Percentiles rank a stretch among this genome's conserved stretches.
phyloP scores from a whole-genome alignment of 495 filamentous ascomycete genomes.

The Ascobolus immersus region DNA sequence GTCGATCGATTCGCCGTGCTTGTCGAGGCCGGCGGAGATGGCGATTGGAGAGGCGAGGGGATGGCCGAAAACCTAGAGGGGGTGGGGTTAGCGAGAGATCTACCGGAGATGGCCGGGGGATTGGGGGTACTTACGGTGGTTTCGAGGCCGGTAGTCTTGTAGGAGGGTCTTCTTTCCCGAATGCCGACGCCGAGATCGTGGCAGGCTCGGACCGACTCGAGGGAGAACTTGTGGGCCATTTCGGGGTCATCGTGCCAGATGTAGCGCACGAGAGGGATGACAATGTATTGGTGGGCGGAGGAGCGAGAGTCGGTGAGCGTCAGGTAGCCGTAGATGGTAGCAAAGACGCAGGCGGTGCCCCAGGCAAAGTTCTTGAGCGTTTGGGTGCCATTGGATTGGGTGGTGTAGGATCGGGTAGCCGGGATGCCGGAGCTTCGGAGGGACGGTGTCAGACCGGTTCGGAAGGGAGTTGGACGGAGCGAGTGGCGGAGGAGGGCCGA shows the following conservation, averaged over 20 bases:
- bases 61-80: constrained; percentile 47
- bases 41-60: constrained; percentile 61
- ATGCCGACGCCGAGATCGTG: constrained; percentile 35
- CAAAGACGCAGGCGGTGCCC: constrained; percentile 15
- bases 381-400: too few relatives aligned
- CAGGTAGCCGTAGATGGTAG: constrained; percentile 31
- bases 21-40: constrained; percentile 83
- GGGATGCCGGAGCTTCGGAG: too few relatives aligned
- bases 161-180: too few relatives aligned
- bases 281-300: constrained; percentile 54
- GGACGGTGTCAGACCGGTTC: too few relatives aligned
- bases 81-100: constrained; percentile 13
- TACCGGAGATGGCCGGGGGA: constrained; percentile 5
- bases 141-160: constrained; percentile 39
- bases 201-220: constrained; percentile 38
- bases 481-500: too few relatives aligned
- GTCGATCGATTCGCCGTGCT: constrained; percentile 67
- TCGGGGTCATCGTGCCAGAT: constrained; percentile 44
- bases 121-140: constrained; percentile 13
- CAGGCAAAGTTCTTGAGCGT: too few relatives aligned
- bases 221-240: constrained; percentile 63
- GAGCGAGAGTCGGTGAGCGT: constrained; percentile 59
- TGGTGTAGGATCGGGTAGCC: too few relatives aligned
- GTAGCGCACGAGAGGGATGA: constrained; percentile 44
- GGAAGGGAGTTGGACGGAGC: too few relatives aligned